Percentiles rank a stretch among this genome's conserved stretches.
phyloP scores from a whole-genome alignment of 2,329 filamentous ascomycete genomes.

The Alternaria burnsii region DNA sequence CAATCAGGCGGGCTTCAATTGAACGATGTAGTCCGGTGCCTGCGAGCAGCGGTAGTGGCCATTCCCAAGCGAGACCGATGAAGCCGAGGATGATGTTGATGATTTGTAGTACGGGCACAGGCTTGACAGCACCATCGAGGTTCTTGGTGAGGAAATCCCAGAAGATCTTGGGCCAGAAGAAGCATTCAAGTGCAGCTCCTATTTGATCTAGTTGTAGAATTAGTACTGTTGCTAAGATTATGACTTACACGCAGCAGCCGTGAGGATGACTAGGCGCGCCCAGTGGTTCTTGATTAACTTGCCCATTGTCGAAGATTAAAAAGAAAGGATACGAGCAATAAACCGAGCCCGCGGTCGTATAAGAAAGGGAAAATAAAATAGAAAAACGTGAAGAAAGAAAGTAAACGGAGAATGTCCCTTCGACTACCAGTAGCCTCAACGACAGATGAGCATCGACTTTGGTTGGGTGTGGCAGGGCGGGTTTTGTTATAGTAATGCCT shows the following conservation, averaged over 20 bases:
- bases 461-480: constrained; percentile 29
- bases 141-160: constrained; percentile 96
- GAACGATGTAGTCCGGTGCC: constrained; percentile 83
- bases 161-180: constrained; percentile 99
- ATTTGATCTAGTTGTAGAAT: constrained; percentile 74
- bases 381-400: constrained; percentile 12
- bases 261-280: constrained; percentile 92
- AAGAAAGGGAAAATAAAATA: constrained; percentile 23
- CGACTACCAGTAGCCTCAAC: constrained; percentile 51
- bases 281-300: constrained; percentile 99
- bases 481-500: constrained; percentile 47
- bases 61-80: constrained; percentile 84
- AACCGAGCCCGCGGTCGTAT: constrained; percentile 40
- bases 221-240: constrained; percentile 1
- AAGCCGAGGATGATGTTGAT: constrained; percentile 87
- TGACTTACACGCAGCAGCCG: constrained; percentile 76
- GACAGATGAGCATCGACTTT: constrained; percentile 41
- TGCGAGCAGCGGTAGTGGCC: constrained; percentile 79
- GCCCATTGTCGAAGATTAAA: constrained; percentile 70
- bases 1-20: constrained; percentile 82
- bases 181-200: constrained; percentile 80
- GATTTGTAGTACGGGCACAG: constrained; percentile 86
- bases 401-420: constrained; percentile 26
- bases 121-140: constrained; percentile 84
- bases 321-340: constrained; percentile 42